Base-by-base conservation (phyloP, 805 yeast species). In the Clavispora fructus region DNA sequence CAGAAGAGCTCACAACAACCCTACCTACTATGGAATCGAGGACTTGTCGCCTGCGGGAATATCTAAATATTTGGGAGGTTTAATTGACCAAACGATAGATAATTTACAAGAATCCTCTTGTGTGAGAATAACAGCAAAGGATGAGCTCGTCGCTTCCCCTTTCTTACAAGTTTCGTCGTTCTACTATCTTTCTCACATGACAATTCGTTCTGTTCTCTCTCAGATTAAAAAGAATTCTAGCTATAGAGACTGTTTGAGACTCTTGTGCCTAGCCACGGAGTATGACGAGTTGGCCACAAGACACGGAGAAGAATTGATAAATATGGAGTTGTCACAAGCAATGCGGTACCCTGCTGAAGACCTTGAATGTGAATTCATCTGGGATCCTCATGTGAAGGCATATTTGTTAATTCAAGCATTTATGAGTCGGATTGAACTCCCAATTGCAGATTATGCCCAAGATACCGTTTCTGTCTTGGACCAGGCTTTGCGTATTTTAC, bases 401-500 rank as follows among this genome's bases (percentile, higher is more conserved):
- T 87, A 75, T 55, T 67, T 87, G 50, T 72, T 87, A 53, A 60
- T 86, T 8, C 94, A 87, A 60, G 91, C 92, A 0, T 83, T 75
- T 55, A 79, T 87, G 77, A 69, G 79, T 32, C 68, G 90, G 41
- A 70, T 80, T 6, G 94, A 87, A 48, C 70, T 94, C 41, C 99
- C 98, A 1, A 87, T 94, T 58, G 95, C 96, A 0, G 99, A 94
- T 71, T 94, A 94, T 61, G 74, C 85, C 9, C 98, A 92, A 61
- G 99, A 94, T 64, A 90, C 96, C 0, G 80, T 90, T 12, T 83
- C 97, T 0, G 96, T 94, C 9, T 69, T 94, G 47, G 99, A 95
- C 60, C 99, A 94, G 68, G 82, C 95, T 7, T 71, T 94, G 59
- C 95, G 99, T 78, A 85, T 94, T 51, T 67, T 91, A 44, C 99